phyloP scores from a whole-genome alignment of 1,284 basidiomycete species.

The Flammula alnicola region DNA sequence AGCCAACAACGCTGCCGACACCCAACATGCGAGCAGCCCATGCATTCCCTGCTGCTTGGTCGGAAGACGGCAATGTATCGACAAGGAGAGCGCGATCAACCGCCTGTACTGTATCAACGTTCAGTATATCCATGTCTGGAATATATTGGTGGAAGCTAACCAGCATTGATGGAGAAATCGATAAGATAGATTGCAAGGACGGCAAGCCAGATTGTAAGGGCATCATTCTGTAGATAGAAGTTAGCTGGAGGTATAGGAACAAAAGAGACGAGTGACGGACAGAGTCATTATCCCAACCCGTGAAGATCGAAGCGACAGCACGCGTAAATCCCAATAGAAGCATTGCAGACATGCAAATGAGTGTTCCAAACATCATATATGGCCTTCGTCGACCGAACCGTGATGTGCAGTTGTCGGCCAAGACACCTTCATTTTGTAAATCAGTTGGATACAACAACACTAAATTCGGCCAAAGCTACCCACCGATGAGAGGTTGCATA shows the following conservation, averaged over 20 bases:
- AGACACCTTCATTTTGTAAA: too few species aligned
- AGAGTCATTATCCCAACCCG: constrained; percentile 35
- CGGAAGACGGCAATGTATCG: constrained; percentile 66
- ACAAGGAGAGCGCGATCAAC: constrained; percentile 84
- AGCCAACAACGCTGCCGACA: constrained; percentile 81
- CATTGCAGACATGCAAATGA: constrained; percentile 74
- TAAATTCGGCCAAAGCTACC: too few species aligned
- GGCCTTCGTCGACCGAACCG: constrained; percentile 84
- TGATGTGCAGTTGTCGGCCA: constrained; percentile 89
- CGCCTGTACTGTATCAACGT: constrained; percentile 65
- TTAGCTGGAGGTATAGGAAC: not conserved
- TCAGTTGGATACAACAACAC: too few species aligned
- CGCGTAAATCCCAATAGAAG: constrained; percentile 87
- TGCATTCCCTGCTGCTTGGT: constrained; percentile 89
- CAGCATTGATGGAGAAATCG: constrained; percentile 93
- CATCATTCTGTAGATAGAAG: constrained; percentile 54
- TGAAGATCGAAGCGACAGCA: constrained; percentile 70
- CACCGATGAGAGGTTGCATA: constrained; percentile 88
- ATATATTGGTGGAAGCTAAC: constrained; percentile 38
- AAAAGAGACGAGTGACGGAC: constrained; percentile 27
- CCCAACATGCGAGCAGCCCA: constrained; percentile 94
- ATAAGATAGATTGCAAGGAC: constrained; percentile 87
- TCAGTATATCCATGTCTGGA: not conserved
- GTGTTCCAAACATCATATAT: constrained; percentile 79
- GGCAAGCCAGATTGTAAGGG: constrained; percentile 78